Evolutionary conservation across 2,329 filamentous ascomycete genomes (phyloP).

Genomic region (Hypocreales sp.): DNA sequence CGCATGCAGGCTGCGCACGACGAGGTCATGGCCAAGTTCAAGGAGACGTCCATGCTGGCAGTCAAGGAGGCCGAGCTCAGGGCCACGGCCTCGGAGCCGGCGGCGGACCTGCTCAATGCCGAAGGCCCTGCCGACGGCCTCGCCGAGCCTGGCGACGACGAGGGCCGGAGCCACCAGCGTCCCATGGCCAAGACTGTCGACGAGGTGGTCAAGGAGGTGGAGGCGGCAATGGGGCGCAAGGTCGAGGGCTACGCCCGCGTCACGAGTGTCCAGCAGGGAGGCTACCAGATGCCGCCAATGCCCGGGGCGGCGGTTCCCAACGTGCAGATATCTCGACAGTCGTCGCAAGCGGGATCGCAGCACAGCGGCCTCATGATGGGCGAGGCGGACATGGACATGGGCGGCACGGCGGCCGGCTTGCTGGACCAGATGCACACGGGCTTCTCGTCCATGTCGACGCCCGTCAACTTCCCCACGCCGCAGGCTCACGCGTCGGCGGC

Average conservation of each 20-base stretch:
- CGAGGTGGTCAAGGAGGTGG: conserved; percentile 60
- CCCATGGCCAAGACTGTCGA: conserved; percentile 41
- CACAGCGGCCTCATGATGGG: conserved; percentile 38
- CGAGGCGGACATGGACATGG: conserved; percentile 51
- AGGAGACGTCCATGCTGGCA: conserved; percentile 52
- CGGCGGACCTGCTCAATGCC: conserved; percentile 45
- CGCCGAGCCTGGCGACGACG: conserved; percentile 19
- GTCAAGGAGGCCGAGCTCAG: conserved; percentile 65
- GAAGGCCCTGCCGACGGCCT: too few species aligned
- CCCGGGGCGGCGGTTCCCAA: conserved; percentile 7
- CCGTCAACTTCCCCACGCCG: conserved; percentile 43
- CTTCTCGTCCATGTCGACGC: conserved; percentile 43
- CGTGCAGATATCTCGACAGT: conserved; percentile 35
- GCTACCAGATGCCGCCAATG: conserved; percentile 45
- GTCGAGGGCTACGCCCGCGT: conserved; percentile 49
- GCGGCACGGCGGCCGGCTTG: conserved; percentile 45
- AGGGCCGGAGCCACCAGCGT: conserved; percentile 4
- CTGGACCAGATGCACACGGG: conserved; percentile 54
- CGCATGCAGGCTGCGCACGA: conserved; percentile 70
- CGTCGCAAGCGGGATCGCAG: conserved; percentile 39
- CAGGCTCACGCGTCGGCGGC: conserved; percentile 40
- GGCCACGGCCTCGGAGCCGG: conserved; percentile 43
- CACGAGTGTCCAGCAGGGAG: conserved; percentile 62
- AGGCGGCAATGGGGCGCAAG: conserved; percentile 52
- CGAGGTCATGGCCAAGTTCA: conserved; percentile 58